Base-by-base conservation (phyloP, 306 rosid species). In the Vigna reflexopilosa region DNA sequence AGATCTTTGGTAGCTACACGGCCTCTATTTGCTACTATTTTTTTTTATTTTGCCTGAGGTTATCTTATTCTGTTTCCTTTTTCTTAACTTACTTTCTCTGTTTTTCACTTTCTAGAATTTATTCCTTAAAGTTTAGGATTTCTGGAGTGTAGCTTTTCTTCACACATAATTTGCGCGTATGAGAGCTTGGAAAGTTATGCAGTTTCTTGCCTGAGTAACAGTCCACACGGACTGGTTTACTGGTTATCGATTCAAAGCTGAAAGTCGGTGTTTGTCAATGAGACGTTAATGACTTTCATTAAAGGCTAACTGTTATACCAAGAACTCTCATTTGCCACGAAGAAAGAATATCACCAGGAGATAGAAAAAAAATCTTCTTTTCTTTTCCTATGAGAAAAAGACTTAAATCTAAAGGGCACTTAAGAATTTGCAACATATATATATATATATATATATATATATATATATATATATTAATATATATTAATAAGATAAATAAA, bases 1-100 rank as follows among this genome's bases (percentile, higher is more conserved):
- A 70, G 58, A 52, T 62, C 76, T 64, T 36, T 30, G 16, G 13
- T 61, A 15, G 78, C 65, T 55, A 11, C 40, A 9, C 67, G 8
- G 59, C 17, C 26, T 73, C 70, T 47, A 16, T 45, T 26, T 59
- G 70, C 54, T 65, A 17, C 19, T 58, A 15, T 2, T 32, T 59
- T 2, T 17, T n/a, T 71, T 38, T 20, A 4, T 34, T 36, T 36
- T 52, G 36, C 20, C 24, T 36, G 22, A 52, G 38, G 8, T 79
- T 13, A 6, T 28, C 4, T 24, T 72, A 26, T 45, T 48, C 19
- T 62, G 22, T 57, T 67, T 55, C 51, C 28, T 49, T 44, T 72
- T 50, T 11, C 50, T 50, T 42, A 28, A 54, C 16, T 42, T 45
- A 55, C 48, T 8, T 52, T 80, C 40, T 34, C 45, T 34, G 16